Percentiles rank a stretch among this genome's conserved stretches.
These are phyloP conservation scores for Candida sojae DNA, from an alignment of 1,139 yeast genomes.

Conservation along the genomic window DNA sequence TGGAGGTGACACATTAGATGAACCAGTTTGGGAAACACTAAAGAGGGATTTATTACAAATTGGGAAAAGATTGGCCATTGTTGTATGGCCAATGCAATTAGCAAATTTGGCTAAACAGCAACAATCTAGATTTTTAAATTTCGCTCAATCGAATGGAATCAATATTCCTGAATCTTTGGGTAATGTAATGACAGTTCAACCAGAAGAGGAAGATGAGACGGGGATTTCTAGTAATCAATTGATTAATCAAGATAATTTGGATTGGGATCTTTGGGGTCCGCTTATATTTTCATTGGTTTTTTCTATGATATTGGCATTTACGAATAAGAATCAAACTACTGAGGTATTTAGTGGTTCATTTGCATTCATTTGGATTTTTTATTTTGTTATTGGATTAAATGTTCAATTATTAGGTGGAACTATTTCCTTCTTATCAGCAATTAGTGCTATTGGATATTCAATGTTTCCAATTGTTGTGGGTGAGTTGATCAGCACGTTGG, in stretches of 20 bases:
- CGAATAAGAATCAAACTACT: slow-evolving; percentile 43
- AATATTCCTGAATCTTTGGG: slow-evolving; percentile 42
- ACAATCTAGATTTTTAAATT: slow-evolving; percentile 42
- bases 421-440: slow-evolving; percentile 70
- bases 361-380: slow-evolving; percentile 56
- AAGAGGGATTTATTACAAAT: slow-evolving; percentile 68
- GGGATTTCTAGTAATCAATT: slow-evolving; percentile 20
- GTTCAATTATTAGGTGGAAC: slow-evolving; percentile 77
- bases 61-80: slow-evolving; percentile 63
- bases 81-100: slow-evolving; percentile 69
- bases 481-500: slow-evolving; percentile 57
- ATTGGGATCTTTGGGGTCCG: slow-evolving; percentile 94
- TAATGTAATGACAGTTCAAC: slow-evolving; percentile 31
- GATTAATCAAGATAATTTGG: slow-evolving; percentile 41
- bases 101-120: slow-evolving; percentile 45
- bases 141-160: slow-evolving; percentile 48
- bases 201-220: slow-evolving; percentile 26
- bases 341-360: slow-evolving; percentile 54
- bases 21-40: slow-evolving; percentile 71
- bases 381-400: slow-evolving; percentile 61
- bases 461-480: slow-evolving; percentile 76
- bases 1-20: slow-evolving; percentile 86
- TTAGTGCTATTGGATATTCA: slow-evolving; percentile 81
- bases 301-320: slow-evolving; percentile 54
- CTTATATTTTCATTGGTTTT: slow-evolving; percentile 68